These are phyloP conservation scores for Nepenthes alata DNA, from an alignment of 179 eudicot genomes.

Conservation along the genomic window DNA sequence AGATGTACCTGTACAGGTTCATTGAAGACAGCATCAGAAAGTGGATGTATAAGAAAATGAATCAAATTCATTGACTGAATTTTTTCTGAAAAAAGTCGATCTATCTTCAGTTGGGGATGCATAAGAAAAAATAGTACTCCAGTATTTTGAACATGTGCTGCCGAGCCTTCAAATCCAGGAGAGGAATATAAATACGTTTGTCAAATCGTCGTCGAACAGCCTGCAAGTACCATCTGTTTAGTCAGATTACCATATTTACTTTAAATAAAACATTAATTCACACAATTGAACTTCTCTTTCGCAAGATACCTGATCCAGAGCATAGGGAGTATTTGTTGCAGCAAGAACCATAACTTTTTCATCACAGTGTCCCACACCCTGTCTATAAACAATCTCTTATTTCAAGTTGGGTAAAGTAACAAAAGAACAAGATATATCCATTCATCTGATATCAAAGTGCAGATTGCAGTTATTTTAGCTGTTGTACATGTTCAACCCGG, in stretches of 20 bases:
- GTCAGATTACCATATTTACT: constrained; percentile 2
- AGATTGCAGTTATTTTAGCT: no score
- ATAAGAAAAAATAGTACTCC: background rate
- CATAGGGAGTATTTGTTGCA: constrained; percentile 95
- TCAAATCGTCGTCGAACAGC: constrained; percentile 94
- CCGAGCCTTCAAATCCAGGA: constrained; percentile 91
- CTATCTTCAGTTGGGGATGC: background rate
- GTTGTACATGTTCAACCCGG: no score
- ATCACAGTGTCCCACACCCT: constrained; percentile 96
- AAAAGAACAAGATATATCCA: no score
- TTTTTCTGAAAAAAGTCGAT: background rate
- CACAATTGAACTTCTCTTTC: background rate
- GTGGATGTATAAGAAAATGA: background rate
- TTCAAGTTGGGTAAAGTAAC: no score
- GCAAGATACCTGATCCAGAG: constrained; percentile 72
- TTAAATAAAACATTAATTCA: background rate
- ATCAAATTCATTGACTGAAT: no score
- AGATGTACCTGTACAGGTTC: constrained; percentile 65
- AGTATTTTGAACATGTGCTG: constrained; percentile 94
- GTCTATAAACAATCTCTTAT: constrained; percentile 3
- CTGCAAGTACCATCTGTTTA: constrained; percentile 26
- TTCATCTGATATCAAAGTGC: no score
- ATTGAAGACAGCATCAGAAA: constrained; percentile 4
- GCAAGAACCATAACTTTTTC: constrained; percentile 98
- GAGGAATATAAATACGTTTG: constrained; percentile 95